Conservation (phyloP, 2,329 filamentous ascomycete species). For the Aspergillus intermedius region DNA sequence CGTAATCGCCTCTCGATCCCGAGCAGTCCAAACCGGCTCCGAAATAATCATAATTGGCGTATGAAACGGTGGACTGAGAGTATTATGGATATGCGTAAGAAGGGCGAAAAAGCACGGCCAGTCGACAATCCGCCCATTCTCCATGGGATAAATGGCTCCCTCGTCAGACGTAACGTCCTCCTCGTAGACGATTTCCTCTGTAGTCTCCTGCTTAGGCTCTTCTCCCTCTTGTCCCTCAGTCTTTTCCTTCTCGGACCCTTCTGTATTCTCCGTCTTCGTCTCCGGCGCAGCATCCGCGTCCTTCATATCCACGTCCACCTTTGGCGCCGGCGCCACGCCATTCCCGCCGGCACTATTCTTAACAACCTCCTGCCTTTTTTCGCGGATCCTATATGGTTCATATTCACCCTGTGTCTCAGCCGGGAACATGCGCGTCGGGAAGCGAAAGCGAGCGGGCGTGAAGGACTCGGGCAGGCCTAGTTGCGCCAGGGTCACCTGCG, state of each 20-base stretch:
- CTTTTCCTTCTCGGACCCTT: conserved; percentile 21
- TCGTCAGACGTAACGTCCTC: conserved; percentile 84
- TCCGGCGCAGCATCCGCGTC: conserved; percentile 30
- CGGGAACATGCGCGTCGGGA: conserved; percentile 90
- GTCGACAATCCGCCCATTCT: conserved; percentile 74
- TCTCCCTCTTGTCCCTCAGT: conserved; percentile 17
- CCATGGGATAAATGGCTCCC: conserved; percentile 81
- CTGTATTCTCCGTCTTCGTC: conserved; percentile 13
- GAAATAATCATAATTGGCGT: conserved; percentile 87
- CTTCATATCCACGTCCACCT: conserved; percentile 41
- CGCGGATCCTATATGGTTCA: conserved; percentile 73
- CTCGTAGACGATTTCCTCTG: conserved; percentile 60
- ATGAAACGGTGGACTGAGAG: conserved; percentile 85
- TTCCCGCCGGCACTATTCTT: conserved; percentile 9
- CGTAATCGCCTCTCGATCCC: conserved; percentile 78
- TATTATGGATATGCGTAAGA: conserved; percentile 83
- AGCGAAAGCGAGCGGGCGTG: conserved; percentile 77
- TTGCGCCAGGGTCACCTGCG: conserved; percentile 83
- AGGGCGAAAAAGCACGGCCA: conserved; percentile 93
- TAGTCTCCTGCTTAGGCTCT: conserved; percentile 24
- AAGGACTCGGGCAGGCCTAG: conserved; percentile 84
- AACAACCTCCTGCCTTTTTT: conserved; percentile 32
- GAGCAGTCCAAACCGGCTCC: conserved; percentile 82
- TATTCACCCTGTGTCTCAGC: conserved; percentile 69
- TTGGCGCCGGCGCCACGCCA: conserved; percentile 17